Base-by-base conservation (phyloP, 257 asterid genomes). In the Capsicum baccatum region DNA sequence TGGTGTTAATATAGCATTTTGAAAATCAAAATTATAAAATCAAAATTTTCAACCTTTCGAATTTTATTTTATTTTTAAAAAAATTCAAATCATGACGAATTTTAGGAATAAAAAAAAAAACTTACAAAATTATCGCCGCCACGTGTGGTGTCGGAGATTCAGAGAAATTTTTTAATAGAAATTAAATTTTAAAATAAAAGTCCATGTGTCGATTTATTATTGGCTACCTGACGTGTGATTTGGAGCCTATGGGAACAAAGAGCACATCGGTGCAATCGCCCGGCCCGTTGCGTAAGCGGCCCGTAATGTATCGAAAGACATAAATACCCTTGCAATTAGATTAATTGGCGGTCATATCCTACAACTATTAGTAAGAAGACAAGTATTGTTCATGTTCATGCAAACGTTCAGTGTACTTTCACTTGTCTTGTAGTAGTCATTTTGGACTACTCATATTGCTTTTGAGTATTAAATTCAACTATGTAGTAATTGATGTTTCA, bases 81-180 rank as follows among this genome's bases (percentile, higher is more conserved):
- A 39, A 39, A 39, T 39, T 39, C 42, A 50, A 21, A 52, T 74
- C 62, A 48, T 74, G 59, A 74, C 62, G 50, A 74, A 74, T 74
- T 50, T 7, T 17, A 74, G 42, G 62, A 9, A 74, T 21, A 11
- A 37, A 9, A 16, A 60, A 70, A 26, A 3, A 63, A 15, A 44
- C n/a, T 76, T 50, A 57, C 83, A 83, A 81, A 62, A 88, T 85
- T 85, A 85, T 64, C 89, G 86, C 88, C 87, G 89, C 90, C 91
- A 89, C 90, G 88, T 90, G 91, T 79, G 87, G 37, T 90, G 87
- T 62, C 54, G 15, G 50, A 66, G 15, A 35, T 87, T 87, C 90
- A 82, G 85, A 33, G 69, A 64, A 82, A 44, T 37, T 47, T 63
- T 84, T 58, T 42, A 14, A 6, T 2, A 56, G 58, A 44, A 47